phyloP scores from a whole-genome alignment of 2,329 filamentous ascomycete species.

The Diaporthe batatas region DNA sequence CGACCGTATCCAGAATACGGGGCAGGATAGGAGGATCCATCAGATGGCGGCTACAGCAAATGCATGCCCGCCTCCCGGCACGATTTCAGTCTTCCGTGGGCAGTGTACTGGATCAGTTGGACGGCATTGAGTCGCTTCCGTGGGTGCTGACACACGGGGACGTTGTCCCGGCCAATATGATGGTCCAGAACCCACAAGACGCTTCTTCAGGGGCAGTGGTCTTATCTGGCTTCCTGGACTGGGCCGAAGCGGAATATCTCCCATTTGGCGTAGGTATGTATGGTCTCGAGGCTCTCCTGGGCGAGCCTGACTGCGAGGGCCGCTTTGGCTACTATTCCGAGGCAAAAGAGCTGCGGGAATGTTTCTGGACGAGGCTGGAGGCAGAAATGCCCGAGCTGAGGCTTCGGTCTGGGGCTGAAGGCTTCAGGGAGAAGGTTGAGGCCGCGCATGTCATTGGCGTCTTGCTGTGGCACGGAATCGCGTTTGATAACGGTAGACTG shows the following conservation, averaged over 20 bases:
- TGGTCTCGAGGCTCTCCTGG: conserved; percentile 71
- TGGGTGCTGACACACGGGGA: conserved; percentile 74
- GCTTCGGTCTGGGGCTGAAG: neutral
- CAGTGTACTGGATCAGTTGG: conserved; percentile 49
- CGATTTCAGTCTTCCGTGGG: conserved; percentile 50
- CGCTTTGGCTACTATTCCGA: conserved; percentile 61
- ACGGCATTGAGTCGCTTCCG: conserved; percentile 58
- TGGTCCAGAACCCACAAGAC: conserved; percentile 55
- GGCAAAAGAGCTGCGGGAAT: conserved; percentile 56
- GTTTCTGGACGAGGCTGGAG: conserved; percentile 64
- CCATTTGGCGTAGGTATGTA: conserved; percentile 73
- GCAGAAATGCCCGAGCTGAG: conserved; percentile 53
- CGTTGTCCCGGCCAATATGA: conserved; percentile 68
- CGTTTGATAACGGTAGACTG: conserved; percentile 71
- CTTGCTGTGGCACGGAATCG: conserved; percentile 73
- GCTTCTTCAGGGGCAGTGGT: neutral
- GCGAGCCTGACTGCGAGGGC: conserved; percentile 53
- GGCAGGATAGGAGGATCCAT: conserved; percentile 58
- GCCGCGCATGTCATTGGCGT: conserved; percentile 66
- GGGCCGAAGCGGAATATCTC: conserved; percentile 73
- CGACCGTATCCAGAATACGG: conserved; percentile 40
- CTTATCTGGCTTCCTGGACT: conserved; percentile 71
- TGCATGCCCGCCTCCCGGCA: conserved; percentile 53
- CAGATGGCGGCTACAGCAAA: conserved; percentile 53
- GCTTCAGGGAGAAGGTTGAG: conserved; percentile 51